These are phyloP conservation scores for Aschersonia sp. DNA, from an alignment of 2,329 filamentous ascomycete species.

Conservation along the genomic window DNA sequence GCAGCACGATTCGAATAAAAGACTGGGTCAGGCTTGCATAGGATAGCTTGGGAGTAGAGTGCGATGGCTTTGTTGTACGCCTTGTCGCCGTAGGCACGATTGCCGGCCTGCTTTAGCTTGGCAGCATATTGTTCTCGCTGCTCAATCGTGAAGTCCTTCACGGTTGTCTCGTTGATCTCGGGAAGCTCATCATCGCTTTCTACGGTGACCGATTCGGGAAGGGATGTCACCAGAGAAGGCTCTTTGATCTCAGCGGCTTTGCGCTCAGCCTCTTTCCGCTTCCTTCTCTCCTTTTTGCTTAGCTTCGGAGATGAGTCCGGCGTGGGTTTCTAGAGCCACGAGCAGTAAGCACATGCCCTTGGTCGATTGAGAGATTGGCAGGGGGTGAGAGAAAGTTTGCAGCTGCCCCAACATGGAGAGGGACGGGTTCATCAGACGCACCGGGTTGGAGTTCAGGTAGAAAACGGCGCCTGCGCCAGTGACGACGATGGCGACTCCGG, in stretches of 20 bases:
- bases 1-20: slow-evolving; percentile 98
- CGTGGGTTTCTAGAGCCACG: slow-evolving; percentile 24
- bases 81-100: slow-evolving; percentile 91
- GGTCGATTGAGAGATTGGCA: neutral
- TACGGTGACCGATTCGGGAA: slow-evolving; percentile 35
- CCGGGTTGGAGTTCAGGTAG: slow-evolving; percentile 56
- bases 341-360: neutral
- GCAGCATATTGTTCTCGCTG: slow-evolving; percentile 77
- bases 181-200: slow-evolving; percentile 55
- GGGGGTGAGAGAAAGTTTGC: neutral
- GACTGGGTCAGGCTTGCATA: slow-evolving; percentile 94
- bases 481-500: slow-evolving; percentile 82
- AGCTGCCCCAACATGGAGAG: neutral
- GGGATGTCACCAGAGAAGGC: slow-evolving; percentile 17
- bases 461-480: slow-evolving; percentile 87
- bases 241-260: slow-evolving; percentile 34
- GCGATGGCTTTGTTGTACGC: slow-evolving; percentile 89
- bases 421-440: slow-evolving; percentile 17
- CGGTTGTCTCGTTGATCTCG: slow-evolving; percentile 45
- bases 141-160: slow-evolving; percentile 37
- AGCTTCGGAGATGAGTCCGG: slow-evolving; percentile 48
- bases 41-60: slow-evolving; percentile 86
- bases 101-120: slow-evolving; percentile 88
- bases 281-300: slow-evolving; percentile 81
- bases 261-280: slow-evolving; percentile 66